Conservation (phyloP, 129 eudicot genomes). For the Lactuca saligna region DNA sequence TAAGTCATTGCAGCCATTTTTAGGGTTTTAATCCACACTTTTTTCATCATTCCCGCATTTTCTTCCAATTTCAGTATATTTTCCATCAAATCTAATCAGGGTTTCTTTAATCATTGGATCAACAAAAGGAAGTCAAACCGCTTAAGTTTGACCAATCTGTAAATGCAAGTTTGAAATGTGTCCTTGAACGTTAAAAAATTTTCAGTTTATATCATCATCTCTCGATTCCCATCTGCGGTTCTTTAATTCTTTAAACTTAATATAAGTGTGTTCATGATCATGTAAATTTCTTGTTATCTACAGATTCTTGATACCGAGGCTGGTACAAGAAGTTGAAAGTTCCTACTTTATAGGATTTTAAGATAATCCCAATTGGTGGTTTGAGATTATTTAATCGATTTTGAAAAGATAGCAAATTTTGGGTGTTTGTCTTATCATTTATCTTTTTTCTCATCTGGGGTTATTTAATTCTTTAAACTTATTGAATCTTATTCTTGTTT, state of each 20-base stretch:
- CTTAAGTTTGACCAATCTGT: not conserved
- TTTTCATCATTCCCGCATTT: not conserved
- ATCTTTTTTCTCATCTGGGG: not conserved
- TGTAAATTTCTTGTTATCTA: not conserved
- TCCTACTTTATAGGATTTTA: not conserved
- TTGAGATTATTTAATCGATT: constrained; percentile 20
- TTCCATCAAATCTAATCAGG: not conserved
- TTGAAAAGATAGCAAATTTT: not conserved
- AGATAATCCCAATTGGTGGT: constrained; percentile 2
- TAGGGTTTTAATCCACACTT: constrained; percentile 10
- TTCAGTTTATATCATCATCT: not conserved
- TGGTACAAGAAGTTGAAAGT: constrained; percentile 24
- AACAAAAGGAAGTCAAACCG: constrained; percentile 16
- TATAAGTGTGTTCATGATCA: constrained; percentile 16
- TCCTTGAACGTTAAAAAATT: not conserved
- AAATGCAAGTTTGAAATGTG: constrained; percentile 1
- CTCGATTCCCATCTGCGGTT: not conserved
- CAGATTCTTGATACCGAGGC: constrained; percentile 16
- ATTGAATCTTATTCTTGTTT: not conserved
- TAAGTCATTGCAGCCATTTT: not conserved
- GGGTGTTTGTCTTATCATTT: constrained; percentile 5
- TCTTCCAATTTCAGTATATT: not conserved
- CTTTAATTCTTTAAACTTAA: constrained; percentile 1
- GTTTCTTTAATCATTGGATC: constrained; percentile 20
- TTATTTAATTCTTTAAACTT: not conserved